phyloP scores from a whole-genome alignment of 2,329 filamentous ascomycete species.

The Phoma herbarum region DNA sequence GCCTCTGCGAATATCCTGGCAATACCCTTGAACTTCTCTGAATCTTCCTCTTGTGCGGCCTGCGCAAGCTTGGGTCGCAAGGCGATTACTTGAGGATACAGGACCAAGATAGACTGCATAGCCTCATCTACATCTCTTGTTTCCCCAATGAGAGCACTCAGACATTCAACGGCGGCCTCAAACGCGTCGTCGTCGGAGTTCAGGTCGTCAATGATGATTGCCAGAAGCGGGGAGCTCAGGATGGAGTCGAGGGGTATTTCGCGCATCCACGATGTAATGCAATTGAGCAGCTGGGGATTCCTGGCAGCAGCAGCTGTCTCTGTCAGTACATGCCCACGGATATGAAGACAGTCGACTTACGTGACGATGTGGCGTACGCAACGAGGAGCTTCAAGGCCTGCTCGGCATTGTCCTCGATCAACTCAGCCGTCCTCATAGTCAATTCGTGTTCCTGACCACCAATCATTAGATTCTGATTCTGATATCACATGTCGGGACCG shows the following conservation, averaged over 20 bases:
- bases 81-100: conserved; percentile 82
- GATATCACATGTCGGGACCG: conserved; percentile 46
- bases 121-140: conserved; percentile 94
- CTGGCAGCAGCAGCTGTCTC: conserved; percentile 71
- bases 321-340: conserved; percentile 21
- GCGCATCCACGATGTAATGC: conserved; percentile 94
- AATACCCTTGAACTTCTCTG: conserved; percentile 84
- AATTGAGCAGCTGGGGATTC: conserved; percentile 91
- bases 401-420: conserved; percentile 88
- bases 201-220: conserved; percentile 80
- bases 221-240: conserved; percentile 83
- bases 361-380: conserved; percentile 89
- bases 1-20: conserved; percentile 93
- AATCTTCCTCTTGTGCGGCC: conserved; percentile 80
- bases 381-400: conserved; percentile 88
- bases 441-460: conserved; percentile 88
- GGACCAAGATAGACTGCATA: conserved; percentile 77
- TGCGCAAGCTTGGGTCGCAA: conserved; percentile 79
- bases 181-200: conserved; percentile 81
- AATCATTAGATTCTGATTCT: conserved; percentile 55
- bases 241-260: conserved; percentile 88
- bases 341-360: conserved; percentile 62
- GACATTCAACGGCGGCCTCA: conserved; percentile 87
- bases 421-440: conserved; percentile 80
- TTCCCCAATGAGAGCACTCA: conserved; percentile 90